These are phyloP conservation scores for Apiotrichum brassicae DNA, from an alignment of 1,284 basidiomycete genomes.

Conservation along the genomic window DNA sequence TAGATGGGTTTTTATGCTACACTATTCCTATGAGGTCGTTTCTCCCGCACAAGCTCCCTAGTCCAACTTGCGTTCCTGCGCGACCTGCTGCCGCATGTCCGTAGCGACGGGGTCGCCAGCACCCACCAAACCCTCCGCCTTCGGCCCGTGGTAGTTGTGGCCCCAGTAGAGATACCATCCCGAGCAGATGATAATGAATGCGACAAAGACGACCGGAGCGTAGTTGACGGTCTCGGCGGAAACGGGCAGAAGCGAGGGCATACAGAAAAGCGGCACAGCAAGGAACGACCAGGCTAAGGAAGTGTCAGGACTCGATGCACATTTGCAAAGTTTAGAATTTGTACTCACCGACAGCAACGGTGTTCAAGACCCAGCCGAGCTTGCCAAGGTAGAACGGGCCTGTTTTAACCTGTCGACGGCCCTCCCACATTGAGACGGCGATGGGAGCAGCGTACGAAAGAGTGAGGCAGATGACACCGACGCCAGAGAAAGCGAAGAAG, in stretches of 20 bases:
- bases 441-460: slow-evolving; percentile 46
- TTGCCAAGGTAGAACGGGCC: slow-evolving; percentile 41
- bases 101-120: too few relatives aligned
- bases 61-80: not conserved
- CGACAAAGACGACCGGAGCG: slow-evolving; percentile 59
- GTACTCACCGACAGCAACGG: slow-evolving; percentile 15
- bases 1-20: not conserved
- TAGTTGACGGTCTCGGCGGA: slow-evolving; percentile 38
- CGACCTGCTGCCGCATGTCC: too few relatives aligned
- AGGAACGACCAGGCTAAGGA: slow-evolving; percentile 26
- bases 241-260: slow-evolving; percentile 32
- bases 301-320: not conserved
- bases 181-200: slow-evolving; percentile 53
- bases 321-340: too few relatives aligned
- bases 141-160: slow-evolving; percentile 37
- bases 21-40: not conserved
- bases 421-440: slow-evolving; percentile 40
- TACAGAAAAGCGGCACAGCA: slow-evolving; percentile 30
- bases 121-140: too few relatives aligned
- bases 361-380: slow-evolving; percentile 42
- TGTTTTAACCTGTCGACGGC: slow-evolving; percentile 32
- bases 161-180: slow-evolving; percentile 55
- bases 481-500: slow-evolving; percentile 43
- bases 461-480: slow-evolving; percentile 40
- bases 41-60: too few relatives aligned